Evolutionary conservation across 2,329 filamentous ascomycete species (phyloP).

Genomic region (Clathrospora elynae): DNA sequence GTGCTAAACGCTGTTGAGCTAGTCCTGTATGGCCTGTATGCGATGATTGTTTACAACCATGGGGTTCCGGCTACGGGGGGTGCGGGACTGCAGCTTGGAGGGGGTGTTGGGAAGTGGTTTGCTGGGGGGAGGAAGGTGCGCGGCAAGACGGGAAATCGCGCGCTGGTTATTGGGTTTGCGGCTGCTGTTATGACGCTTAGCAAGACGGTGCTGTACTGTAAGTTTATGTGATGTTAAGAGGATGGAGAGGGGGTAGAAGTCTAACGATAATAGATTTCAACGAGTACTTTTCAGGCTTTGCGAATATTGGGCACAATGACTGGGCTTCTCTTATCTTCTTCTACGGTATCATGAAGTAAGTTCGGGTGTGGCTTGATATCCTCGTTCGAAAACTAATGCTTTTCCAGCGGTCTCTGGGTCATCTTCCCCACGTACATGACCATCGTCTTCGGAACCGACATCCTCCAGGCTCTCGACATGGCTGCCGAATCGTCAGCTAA

Average conservation of each 20-base stretch:
- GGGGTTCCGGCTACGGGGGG: constrained; percentile 44
- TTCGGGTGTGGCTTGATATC: no score
- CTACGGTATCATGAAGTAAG: constrained; percentile 72
- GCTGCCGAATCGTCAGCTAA: constrained; percentile 43
- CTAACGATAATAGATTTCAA: constrained; percentile 58
- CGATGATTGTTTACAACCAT: constrained; percentile 58
- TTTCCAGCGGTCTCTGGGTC: constrained; percentile 66
- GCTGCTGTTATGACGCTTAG: constrained; percentile 67
- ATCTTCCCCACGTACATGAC: constrained; percentile 67
- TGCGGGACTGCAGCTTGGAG: constrained; percentile 47
- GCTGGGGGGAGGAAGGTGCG: constrained; percentile 57
- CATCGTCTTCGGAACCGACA: constrained; percentile 64
- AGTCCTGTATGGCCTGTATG: constrained; percentile 66
- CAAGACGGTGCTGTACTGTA: constrained; percentile 71
- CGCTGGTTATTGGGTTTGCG: constrained; percentile 63
- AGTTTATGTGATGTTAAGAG: constrained; percentile 41
- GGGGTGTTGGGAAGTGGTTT: constrained; percentile 52
- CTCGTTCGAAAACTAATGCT: constrained; percentile 16
- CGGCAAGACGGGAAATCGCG: constrained; percentile 59
- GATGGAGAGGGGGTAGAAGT: neutral
- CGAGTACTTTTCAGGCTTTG: constrained; percentile 65
- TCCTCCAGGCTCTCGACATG: constrained; percentile 62
- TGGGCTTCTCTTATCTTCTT: constrained; percentile 58
- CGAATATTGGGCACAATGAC: constrained; percentile 67
- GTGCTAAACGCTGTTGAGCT: constrained; percentile 72